Base-by-base conservation (phyloP, 257 asterid species). In the Fraxinus cuspidata region DNA sequence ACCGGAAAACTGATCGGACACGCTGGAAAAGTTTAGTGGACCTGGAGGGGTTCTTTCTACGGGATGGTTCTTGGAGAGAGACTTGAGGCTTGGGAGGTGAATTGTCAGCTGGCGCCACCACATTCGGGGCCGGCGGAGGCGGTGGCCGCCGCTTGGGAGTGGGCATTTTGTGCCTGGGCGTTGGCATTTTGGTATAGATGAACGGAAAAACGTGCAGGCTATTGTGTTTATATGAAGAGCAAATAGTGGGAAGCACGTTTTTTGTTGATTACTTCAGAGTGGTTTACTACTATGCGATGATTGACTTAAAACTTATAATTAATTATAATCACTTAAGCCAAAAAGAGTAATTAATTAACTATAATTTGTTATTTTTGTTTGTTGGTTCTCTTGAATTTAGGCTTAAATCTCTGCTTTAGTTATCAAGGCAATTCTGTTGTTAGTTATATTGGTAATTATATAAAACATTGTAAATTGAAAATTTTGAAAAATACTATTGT, bases 1-100 rank as follows among this genome's bases (percentile, higher is more conserved):
- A 94, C 18, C 92, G 84, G 84, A 94, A 91, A 8, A 90, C 89
- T 8, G 97, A 92, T 80, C 78, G 87, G 44, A 94, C 82, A 0
- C 94, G 94, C 0, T 90, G 88, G 87, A 89, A 86, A 0, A 94
- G 79, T 28, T 89, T 89, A 58, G 83, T 77, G 49, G 98, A 84
- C 64, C 83, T 89, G 16, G 92, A 86, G 0, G 89, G 88, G 56
- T 64, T 76, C 19, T 87, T 94, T 70, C 85, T 88, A 29, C 76
- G 81, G 71, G 90, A 44, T 77, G 90, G 77, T 74, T 83, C 89
- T 25, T 84, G 90, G 47, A 86, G 88, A 73, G 90, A 75, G 72
- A 80, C 75, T 3, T 64, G 86, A 34, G 85, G 74, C n/a, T 79
- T 19, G 31, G 73, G 27, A 4, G 88, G 90, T 31, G 90, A 83